Conservation (phyloP, 805 yeast species). For the Yamadazyma insecticola region DNA sequence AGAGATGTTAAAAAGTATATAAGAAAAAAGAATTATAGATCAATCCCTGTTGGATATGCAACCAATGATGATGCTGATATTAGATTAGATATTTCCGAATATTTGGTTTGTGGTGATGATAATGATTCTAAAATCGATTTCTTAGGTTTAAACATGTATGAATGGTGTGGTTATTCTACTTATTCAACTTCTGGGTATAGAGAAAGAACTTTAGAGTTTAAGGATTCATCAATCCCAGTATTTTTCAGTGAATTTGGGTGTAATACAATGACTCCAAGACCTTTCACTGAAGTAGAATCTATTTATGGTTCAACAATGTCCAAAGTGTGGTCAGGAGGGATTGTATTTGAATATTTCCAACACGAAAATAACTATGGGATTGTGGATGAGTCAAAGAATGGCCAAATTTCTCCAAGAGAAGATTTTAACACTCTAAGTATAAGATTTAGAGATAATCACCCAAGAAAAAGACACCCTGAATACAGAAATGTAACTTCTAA, state of each 20-base stretch:
- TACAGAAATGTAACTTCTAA: background rate
- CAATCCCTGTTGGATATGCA: slow-evolving; percentile 39
- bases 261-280: slow-evolving; percentile 30
- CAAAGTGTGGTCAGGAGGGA: slow-evolving; percentile 37
- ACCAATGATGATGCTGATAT: slow-evolving; percentile 32
- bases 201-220: slow-evolving; percentile 28
- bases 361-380: slow-evolving; percentile 31
- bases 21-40: slow-evolving; percentile 20
- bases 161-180: slow-evolving; percentile 40
- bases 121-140: slow-evolving; percentile 22
- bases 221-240: slow-evolving; percentile 28
- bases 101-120: slow-evolving; percentile 26
- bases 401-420: slow-evolving; percentile 19
- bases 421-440: slow-evolving; percentile 27
- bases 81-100: slow-evolving; percentile 22
- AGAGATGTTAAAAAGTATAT: slow-evolving; percentile 30
- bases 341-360: slow-evolving; percentile 35
- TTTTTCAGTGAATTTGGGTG: slow-evolving; percentile 40
- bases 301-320: slow-evolving; percentile 29
- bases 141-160: slow-evolving; percentile 35
- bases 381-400: slow-evolving; percentile 23
- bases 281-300: slow-evolving; percentile 35
- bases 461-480: slow-evolving; percentile 16
- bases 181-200: slow-evolving; percentile 33
- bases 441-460: slow-evolving; percentile 12